Percentiles rank a stretch among this genome's conserved stretches.
Conservation (phyloP, 2,329 filamentous ascomycete species). For the Thielaviopsis euricoi region DNA sequence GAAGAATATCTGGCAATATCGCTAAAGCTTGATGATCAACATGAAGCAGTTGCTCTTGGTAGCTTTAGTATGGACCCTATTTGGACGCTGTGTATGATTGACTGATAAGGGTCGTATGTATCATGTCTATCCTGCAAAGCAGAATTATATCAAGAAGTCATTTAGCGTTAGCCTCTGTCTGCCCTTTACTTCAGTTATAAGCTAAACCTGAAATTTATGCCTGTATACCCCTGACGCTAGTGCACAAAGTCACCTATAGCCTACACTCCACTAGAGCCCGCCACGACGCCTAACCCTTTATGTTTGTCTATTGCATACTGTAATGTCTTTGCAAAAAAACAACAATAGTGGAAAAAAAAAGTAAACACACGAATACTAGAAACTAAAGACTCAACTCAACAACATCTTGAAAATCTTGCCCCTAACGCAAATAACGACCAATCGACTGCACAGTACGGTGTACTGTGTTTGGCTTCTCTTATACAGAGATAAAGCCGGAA, state of each 20-base stretch:
- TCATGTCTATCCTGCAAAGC: neutral
- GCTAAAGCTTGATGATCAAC: too few relatives aligned
- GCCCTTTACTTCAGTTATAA: neutral
- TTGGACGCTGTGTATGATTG: neutral
- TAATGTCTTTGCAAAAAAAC: too few relatives aligned
- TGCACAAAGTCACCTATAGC: neutral
- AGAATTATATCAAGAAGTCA: too few relatives aligned
- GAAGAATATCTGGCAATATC: too few relatives aligned
- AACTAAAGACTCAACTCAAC: too few relatives aligned
- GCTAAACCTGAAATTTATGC: neutral
- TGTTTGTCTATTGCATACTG: neutral
- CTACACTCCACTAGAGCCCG: neutral
- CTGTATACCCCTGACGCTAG: constrained; percentile 8
- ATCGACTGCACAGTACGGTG: neutral
- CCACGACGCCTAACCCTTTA: neutral
- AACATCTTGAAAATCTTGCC: too few relatives aligned
- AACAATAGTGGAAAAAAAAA: too few relatives aligned
- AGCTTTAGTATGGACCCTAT: neutral
- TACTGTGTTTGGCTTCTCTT: neutral
- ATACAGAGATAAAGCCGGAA: neutral
- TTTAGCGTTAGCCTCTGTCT: too few relatives aligned
- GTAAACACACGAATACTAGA: too few relatives aligned
- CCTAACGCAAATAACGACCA: too few relatives aligned
- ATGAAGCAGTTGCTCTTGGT: too few relatives aligned
- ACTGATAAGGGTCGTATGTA: neutral